These are phyloP conservation scores for Nepenthes mirabilis DNA, from an alignment of 148 eudicot genomes.

Conservation along the genomic window DNA sequence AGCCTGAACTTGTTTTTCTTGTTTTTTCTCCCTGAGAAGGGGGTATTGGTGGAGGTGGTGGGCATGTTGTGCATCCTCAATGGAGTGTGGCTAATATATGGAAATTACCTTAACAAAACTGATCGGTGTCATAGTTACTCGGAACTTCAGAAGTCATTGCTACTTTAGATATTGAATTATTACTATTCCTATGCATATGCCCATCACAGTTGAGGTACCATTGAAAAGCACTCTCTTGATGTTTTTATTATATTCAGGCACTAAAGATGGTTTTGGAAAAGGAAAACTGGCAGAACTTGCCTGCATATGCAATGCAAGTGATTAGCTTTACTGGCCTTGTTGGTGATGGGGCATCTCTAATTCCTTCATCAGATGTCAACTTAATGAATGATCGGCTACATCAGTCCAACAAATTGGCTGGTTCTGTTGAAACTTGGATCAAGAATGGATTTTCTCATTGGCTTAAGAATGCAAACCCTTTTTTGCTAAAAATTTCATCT, in stretches of 20 bases:
- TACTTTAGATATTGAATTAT: too few relatives aligned
- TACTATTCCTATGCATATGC: too few relatives aligned
- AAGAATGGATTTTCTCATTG: constrained; percentile 68
- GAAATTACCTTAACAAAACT: too few relatives aligned
- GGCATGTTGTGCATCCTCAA: too few relatives aligned
- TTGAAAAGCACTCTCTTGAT: background rate
- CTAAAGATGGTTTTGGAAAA: constrained; percentile 87
- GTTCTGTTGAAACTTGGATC: constrained; percentile 28
- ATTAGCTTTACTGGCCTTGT: constrained; percentile 84
- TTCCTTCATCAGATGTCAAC: constrained; percentile 39
- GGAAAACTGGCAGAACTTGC: constrained; percentile 80
- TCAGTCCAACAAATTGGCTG: constrained; percentile 27
- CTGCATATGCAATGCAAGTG: constrained; percentile 64
- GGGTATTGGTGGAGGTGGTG: too few relatives aligned
- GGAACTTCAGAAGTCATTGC: too few relatives aligned
- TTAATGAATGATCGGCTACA: constrained; percentile 22
- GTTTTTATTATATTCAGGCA: constrained; percentile 31
- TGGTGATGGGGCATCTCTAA: constrained; percentile 88
- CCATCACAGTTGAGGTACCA: too few relatives aligned
- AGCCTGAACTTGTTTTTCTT: too few relatives aligned
- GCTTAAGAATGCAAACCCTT: constrained; percentile 65
- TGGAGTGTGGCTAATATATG: too few relatives aligned
- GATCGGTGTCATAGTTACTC: too few relatives aligned
- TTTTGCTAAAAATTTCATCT: constrained; percentile 38
- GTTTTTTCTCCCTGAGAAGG: too few relatives aligned